Base-by-base conservation (phyloP, 2,329 filamentous ascomycete species). In the Sodiomyces alkalinus region DNA sequence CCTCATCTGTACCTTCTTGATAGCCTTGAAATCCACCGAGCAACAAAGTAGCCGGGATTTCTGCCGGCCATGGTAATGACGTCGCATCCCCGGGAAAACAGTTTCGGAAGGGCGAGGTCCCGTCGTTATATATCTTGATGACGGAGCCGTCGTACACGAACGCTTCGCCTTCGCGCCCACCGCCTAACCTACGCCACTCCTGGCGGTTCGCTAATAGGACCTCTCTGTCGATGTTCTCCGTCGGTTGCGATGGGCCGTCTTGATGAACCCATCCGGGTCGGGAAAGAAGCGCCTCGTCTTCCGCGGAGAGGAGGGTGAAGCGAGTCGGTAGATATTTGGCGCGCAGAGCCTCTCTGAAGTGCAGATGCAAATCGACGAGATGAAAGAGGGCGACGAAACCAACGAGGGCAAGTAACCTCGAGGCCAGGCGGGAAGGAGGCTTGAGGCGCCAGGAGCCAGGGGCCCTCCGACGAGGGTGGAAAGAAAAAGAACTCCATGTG, bases 101-200 rank as follows among this genome's bases (percentile, higher is more conserved):
- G 33, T 52, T 50, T 22, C 49, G 39, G 26, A 50, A 41, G 6
- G 48, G 48, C 10, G 39, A 43, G 14, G 34, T 37, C 2, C 20
- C 19, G 13, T 39, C 30, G 16, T 40, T 37, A 33, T 45, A 52
- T 12, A 43, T 37, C 29, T 51, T 52, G 27, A 51, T 41, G 22
- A 49, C 46, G 3, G 41, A 39, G 26, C 34, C 28, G 19, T 42
- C 39, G 32, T 44, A 45, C 5, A 33, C 34, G 31, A 46, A 51
- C 0, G 40, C 36, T 10, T 49, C 47, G 9, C 47, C 49, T 12
- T 51, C 47, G 10, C 37, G 45, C 3, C 47, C 47, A 3, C 35
- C 34, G 3, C 45, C 47, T 7, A 52, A 30, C 1, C 22, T 35
- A 31, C 39, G 39, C 49, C 47, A 52, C 15, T 43, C 34, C 5